Evolutionary conservation across 495 filamentous ascomycete genomes (phyloP), one percentile per base, ranked within the genome.

Genomic region (Stereocaulon alpinum): DNA sequence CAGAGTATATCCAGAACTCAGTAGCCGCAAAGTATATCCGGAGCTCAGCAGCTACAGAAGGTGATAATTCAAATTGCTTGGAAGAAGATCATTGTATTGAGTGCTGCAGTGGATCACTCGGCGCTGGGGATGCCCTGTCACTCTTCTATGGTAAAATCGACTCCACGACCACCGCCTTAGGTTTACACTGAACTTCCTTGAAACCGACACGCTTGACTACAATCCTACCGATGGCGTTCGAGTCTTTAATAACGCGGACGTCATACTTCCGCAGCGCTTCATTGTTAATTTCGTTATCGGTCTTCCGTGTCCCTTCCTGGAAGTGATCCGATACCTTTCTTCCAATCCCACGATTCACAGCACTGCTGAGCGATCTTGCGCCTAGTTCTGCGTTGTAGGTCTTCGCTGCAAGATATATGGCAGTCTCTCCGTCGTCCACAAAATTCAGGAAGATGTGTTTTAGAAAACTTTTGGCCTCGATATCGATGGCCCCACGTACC

Each of bases 201-300:
- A 32, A 2, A 15, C 48, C 49, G 3, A 52, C 27, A 22, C 30
- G 49, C 17, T 52, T 32, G 27, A 34, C 49, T 6, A 52, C 49
- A 52, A 37, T 32, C 1, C 27, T 4, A 12, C 30, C n/a, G 42
- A 20, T 12, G 7, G n/a, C 49, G 6, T 20, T 14, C 6, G 34
- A 37, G 0, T n/a, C 56, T 14, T 5, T 45, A 15, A 40, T n/a
- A 0, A 61, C 27, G 2, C 51, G 40, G 15, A 62, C 42, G 4
- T 56, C 57, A 30, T 59, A 64, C 2, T 34, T 52, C 29, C 40
- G 37, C 24, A 62, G 18, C 3, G 63, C 55, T 11, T 41, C 27
- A 2, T 30, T 15, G 54, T 66, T 66, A 59, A 56, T 62, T n/a
- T 30, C 45, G 55, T 64, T 48, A 0, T 4, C 40, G n/a, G 64